Evolutionary conservation across 306 rosid genomes (phyloP), one percentile per base, ranked within the genome.

Genomic region (Cucurbita ficifolia): DNA sequence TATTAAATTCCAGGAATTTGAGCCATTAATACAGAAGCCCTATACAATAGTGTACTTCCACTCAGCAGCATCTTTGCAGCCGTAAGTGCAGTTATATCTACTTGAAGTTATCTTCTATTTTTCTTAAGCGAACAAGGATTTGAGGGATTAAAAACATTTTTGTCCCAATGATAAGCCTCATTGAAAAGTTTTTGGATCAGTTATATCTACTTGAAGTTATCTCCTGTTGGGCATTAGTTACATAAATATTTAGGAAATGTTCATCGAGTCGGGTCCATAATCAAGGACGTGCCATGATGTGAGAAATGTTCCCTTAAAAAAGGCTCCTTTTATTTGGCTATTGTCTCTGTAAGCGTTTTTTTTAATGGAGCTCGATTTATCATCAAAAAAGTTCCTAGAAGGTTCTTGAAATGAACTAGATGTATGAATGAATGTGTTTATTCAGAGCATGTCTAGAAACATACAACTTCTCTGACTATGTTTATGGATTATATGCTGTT

Each of bases 11-110:
- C 96, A 95, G 99, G 97, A 95, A 83, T 95, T 95, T 59, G 99
- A 95, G 88, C 97, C 97, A 48, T 60, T 91, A 81, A 86, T 95
- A 67, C 99, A 95, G 83, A 95, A 84, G 90, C 96, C 99, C 69
- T 95, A 88, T 78, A 86, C 88, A 40, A 84, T 95, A 81, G 99
- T 95, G 65, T 91, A 95, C 80, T 85, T 91, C 82, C 99, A 91
- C 84, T 95, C 97, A 68, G 99, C 97, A 61, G 97, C 99, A 75
- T 91, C 99, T 76, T 83, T 95, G 82, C 96, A 95, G 63, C 73
- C 81, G 99, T 91, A 91, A 91, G 99, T 88, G 64, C 74, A 55
- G 50, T 13, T 45, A 52, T 42, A 69, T 74, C 58, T 49, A 75
- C 69, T 79, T 81, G 22, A 51, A 45, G 69, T 77, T 52, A 69